These are phyloP conservation scores for Lactifluus subvellereus DNA, from an alignment of 768 basidiomycete species.

Conservation along the genomic window DNA sequence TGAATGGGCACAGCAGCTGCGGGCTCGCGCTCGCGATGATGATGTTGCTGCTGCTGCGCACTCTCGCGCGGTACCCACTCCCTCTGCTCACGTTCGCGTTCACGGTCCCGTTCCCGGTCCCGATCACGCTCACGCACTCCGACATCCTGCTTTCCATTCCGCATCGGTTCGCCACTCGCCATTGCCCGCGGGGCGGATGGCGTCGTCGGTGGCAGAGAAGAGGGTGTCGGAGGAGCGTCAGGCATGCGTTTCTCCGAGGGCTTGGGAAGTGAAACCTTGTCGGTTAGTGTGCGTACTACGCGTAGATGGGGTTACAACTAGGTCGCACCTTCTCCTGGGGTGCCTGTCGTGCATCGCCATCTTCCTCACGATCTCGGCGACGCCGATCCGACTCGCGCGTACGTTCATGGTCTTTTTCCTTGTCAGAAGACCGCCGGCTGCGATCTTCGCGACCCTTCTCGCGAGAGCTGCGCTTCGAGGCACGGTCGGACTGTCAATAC, in stretches of 20 bases:
- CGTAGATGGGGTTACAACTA: background rate
- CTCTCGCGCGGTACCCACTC: constrained; percentile 21
- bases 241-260: constrained; percentile 49
- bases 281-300: background rate
- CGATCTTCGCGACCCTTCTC: constrained; percentile 75
- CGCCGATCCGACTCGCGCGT: constrained; percentile 63
- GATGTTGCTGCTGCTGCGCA: constrained; percentile 15
- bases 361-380: constrained; percentile 55
- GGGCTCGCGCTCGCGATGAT: constrained; percentile 12
- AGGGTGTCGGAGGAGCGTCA: constrained; percentile 39
- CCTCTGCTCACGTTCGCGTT: constrained; percentile 34
- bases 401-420: constrained; percentile 58
- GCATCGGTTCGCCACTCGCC: constrained; percentile 44
- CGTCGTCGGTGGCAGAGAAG: constrained; percentile 46
- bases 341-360: constrained; percentile 43
- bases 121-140: constrained; percentile 37
- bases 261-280: constrained; percentile 22
- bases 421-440: constrained; percentile 56
- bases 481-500: constrained; percentile 54
- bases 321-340: constrained; percentile 53
- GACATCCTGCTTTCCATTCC: constrained; percentile 39
- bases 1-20: background rate
- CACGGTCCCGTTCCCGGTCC: constrained; percentile 52
- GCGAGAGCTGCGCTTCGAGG: constrained; percentile 74
- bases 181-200: constrained; percentile 72